Percentiles rank a stretch among this genome's conserved stretches.
These are phyloP conservation scores for Boletus fagicola DNA, from an alignment of 768 basidiomycete species.

Conservation along the genomic window DNA sequence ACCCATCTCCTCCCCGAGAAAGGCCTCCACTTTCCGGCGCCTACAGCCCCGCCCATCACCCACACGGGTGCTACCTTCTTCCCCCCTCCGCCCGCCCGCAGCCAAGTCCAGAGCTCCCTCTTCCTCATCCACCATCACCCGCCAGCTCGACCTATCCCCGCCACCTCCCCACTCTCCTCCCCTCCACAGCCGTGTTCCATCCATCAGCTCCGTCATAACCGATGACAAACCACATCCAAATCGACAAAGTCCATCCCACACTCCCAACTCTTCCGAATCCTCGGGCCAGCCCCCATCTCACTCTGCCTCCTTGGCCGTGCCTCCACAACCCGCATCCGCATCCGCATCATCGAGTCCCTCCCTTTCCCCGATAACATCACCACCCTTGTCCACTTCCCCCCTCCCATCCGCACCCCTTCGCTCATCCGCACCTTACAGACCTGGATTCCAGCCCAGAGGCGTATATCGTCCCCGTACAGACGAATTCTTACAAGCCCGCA, in stretches of 20 bases:
- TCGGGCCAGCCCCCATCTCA: constrained; percentile 10
- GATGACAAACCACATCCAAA: constrained; percentile 10
- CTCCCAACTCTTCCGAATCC: constrained; percentile 1
- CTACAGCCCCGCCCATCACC: constrained; percentile 39
- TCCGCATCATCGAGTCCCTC: constrained; percentile 12
- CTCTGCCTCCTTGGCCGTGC: constrained; percentile 1
- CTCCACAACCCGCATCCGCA: constrained; percentile 13
- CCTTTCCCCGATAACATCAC: constrained; percentile 25
- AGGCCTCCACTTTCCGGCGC: constrained; percentile 53
- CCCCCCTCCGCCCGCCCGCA: constrained; percentile 35
- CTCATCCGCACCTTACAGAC: constrained; percentile 67
- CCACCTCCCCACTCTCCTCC: constrained; percentile 28
- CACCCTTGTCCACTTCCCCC: constrained; percentile 22
- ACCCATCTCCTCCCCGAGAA: constrained; percentile 16
- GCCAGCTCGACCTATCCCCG: constrained; percentile 26
- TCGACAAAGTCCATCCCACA: constrained; percentile 13
- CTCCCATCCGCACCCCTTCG: constrained; percentile 22
- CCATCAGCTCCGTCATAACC: constrained; percentile 25
- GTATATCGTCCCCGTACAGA: constrained; percentile 78
- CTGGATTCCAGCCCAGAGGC: constrained; percentile 93
- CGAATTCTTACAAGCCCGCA: constrained; percentile 57
- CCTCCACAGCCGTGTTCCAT: constrained; percentile 32
- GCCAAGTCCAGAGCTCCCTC: constrained; percentile 20
- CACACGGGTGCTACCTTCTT: constrained; percentile 28
- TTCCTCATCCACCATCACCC: constrained; percentile 18